Evolutionary conservation across 2,329 filamentous ascomycete genomes (phyloP).

Genomic region (Ambrosiella xylebori): DNA sequence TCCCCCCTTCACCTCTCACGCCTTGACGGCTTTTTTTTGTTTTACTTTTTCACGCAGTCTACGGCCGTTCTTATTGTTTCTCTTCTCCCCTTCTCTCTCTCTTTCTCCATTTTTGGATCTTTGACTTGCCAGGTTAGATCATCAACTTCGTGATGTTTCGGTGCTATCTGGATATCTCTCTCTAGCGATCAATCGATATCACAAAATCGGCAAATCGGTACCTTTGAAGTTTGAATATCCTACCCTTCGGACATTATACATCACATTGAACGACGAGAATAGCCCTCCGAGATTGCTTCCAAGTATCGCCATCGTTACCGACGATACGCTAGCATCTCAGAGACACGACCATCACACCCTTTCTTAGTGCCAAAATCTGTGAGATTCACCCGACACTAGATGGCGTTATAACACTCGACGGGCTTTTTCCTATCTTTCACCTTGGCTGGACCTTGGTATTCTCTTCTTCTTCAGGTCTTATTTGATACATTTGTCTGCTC

Average conservation of each 20-base stretch:
- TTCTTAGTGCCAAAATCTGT: background rate
- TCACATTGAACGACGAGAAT: background rate
- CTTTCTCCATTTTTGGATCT: background rate
- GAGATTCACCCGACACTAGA: slow-evolving; percentile 2
- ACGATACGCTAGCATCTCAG: background rate
- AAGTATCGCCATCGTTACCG: background rate
- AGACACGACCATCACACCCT: background rate
- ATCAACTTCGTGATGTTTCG: background rate
- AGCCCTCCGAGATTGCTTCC: background rate
- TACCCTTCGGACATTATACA: background rate
- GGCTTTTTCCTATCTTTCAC: background rate
- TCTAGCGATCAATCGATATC: background rate
- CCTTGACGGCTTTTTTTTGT: background rate
- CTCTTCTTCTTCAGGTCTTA: background rate
- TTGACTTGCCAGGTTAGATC: background rate
- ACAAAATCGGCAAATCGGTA: background rate
- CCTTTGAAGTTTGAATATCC: background rate
- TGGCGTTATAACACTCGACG: slow-evolving; percentile 3
- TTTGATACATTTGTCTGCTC: background rate
- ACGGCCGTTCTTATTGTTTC: background rate
- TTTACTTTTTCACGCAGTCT: background rate
- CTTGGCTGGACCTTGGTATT: slow-evolving; percentile 12
- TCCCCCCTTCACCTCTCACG: background rate
- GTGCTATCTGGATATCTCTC: background rate
- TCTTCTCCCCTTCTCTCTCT: background rate